Evolutionary conservation across 208 protist genomes (phyloP).

Genomic region (Crithidia brevicula): DNA sequence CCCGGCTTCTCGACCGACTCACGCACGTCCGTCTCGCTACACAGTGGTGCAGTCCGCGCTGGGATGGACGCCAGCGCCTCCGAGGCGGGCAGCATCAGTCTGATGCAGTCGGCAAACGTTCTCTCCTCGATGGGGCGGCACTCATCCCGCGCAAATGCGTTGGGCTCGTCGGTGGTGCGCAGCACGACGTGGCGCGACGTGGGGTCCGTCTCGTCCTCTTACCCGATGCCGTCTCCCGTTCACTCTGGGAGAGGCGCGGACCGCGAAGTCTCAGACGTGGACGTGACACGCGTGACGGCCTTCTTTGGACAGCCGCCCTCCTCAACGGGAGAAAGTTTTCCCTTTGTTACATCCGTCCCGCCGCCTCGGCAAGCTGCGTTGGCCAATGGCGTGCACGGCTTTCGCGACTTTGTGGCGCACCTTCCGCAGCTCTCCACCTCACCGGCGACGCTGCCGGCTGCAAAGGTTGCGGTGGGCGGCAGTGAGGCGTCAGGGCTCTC

Average conservation of each 20-base stretch:
- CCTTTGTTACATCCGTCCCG: neutral
- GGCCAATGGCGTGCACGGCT: slow-evolving; percentile 8
- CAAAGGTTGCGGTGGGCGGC: neutral
- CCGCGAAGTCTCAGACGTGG: neutral
- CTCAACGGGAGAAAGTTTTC: no score
- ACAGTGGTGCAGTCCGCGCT: neutral
- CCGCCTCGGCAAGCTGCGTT: slow-evolving; percentile 3
- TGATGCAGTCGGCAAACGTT: slow-evolving; percentile 1
- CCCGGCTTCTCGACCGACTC: neutral
- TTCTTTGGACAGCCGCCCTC: neutral
- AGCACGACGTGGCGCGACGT: slow-evolving; percentile 15
- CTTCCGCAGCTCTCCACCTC: neutral
- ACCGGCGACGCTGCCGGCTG: neutral
- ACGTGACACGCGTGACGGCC: neutral
- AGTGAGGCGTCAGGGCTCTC: no score
- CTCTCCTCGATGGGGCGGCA: slow-evolving; percentile 20
- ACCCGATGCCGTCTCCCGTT: neutral
- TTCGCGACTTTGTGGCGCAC: slow-evolving; percentile 20
- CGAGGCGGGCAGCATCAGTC: neutral
- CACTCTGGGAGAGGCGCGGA: no score
- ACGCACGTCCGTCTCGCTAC: neutral
- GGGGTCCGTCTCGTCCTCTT: slow-evolving; percentile 1
- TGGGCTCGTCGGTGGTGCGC: neutral
- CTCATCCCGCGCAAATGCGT: neutral
- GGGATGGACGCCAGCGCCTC: neutral